phyloP scores from a whole-genome alignment of 306 rosid genomes.

The Prinsepia uniflora region DNA sequence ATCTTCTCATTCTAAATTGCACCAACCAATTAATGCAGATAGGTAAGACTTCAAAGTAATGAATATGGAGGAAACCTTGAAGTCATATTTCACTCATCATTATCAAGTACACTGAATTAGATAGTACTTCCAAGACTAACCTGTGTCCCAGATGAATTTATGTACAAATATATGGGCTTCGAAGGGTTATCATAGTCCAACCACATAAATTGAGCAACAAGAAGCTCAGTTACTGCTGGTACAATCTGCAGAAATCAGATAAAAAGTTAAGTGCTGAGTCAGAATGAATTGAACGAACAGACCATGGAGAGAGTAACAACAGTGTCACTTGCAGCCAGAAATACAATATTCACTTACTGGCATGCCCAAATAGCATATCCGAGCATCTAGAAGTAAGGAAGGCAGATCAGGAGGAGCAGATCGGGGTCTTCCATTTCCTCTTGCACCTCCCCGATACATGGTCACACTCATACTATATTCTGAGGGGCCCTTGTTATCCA shows the following conservation, averaged over 20 bases:
- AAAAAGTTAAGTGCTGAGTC: constrained; percentile 19
- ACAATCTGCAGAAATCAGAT: constrained; percentile 64
- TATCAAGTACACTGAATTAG: constrained; percentile 6
- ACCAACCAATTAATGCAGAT: constrained; percentile 12
- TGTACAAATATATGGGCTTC: constrained; percentile 83
- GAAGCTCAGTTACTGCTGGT: constrained; percentile 91
- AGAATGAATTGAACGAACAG: constrained; percentile 1
- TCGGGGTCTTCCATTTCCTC: constrained; percentile 71
- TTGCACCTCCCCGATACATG: constrained; percentile 82
- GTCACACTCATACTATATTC: constrained; percentile 78
- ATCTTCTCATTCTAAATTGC: constrained; percentile 63
- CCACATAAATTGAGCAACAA: constrained; percentile 90
- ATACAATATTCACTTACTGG: constrained; percentile 59
- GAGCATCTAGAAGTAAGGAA: constrained; percentile 82
- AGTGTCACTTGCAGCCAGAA: background rate
- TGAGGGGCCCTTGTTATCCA: constrained; percentile 41
- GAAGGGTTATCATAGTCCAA: constrained; percentile 78
- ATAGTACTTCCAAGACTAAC: constrained; percentile 33
- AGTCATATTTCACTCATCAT: constrained; percentile 17
- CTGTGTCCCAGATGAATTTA: constrained; percentile 92
- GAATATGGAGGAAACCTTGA: background rate
- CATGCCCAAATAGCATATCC: constrained; percentile 86
- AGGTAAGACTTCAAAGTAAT: background rate
- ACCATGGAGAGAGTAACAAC: background rate
- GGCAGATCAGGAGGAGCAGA: constrained; percentile 95